Conservation (phyloP, 441 rosid genomes). For the Erysimum cheiri region DNA sequence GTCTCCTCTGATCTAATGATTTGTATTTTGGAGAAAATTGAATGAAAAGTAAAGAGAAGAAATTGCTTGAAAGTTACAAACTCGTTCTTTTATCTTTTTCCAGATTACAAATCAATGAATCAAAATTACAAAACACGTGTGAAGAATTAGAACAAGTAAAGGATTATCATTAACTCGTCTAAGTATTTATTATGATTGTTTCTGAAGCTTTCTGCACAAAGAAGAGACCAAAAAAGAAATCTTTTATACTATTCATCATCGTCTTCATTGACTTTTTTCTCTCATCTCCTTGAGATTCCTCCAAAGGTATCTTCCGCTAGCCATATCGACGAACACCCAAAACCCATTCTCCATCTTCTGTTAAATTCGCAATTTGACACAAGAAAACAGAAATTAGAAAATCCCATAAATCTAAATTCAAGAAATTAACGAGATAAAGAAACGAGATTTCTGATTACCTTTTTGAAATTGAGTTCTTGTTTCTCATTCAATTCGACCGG, state of each 20-base stretch:
- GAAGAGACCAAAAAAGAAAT: slow-evolving; percentile 21
- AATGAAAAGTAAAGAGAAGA: slow-evolving; percentile 20
- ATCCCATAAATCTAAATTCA: slow-evolving; percentile 8
- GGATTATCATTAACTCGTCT: slow-evolving; percentile 13
- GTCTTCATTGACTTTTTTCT: slow-evolving; percentile 40
- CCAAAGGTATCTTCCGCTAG: slow-evolving; percentile 92
- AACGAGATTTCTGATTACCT: slow-evolving; percentile 46
- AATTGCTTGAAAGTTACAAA: slow-evolving; percentile 23
- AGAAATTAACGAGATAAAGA: not conserved
- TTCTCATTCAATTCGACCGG: slow-evolving; percentile 50
- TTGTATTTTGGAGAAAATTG: slow-evolving; percentile 18
- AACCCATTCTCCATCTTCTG: slow-evolving; percentile 82
- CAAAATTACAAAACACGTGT: slow-evolving; percentile 25
- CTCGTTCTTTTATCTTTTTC: not conserved
- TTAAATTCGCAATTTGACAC: slow-evolving; percentile 18
- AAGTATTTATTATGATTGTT: not conserved
- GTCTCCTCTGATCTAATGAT: not conserved
- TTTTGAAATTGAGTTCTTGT: slow-evolving; percentile 53
- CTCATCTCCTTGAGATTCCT: slow-evolving; percentile 72
- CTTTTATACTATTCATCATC: not conserved
- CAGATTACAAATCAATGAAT: slow-evolving; percentile 35
- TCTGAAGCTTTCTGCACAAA: slow-evolving; percentile 37
- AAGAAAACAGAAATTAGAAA: slow-evolving; percentile 7
- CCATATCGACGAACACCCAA: slow-evolving; percentile 98
- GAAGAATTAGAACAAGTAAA: not conserved